These are phyloP conservation scores for Mycena haematopus DNA, from an alignment of 768 basidiomycete species.

Conservation along the genomic window DNA sequence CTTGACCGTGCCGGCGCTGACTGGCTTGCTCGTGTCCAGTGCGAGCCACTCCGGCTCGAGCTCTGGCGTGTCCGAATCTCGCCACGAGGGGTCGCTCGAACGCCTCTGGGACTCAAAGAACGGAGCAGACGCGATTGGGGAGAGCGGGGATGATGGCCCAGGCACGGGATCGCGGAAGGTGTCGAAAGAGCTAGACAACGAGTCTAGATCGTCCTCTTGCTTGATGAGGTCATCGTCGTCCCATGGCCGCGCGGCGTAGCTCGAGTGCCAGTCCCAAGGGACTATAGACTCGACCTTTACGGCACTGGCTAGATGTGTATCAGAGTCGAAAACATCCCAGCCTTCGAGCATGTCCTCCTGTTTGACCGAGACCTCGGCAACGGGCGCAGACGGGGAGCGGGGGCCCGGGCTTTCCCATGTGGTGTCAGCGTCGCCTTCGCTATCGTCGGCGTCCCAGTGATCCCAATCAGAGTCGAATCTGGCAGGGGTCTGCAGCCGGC, in stretches of 20 bases:
- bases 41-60: slow-evolving; percentile 33
- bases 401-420: slow-evolving; percentile 71
- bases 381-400: slow-evolving; percentile 65
- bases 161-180: slow-evolving; percentile 32
- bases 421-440: slow-evolving; percentile 62
- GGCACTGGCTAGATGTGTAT: slow-evolving; percentile 10
- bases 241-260: slow-evolving; percentile 39
- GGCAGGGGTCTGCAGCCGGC: slow-evolving; percentile 26
- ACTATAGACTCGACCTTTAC: slow-evolving; percentile 54
- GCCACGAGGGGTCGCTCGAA: slow-evolving; percentile 19
- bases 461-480: slow-evolving; percentile 48
- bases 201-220: slow-evolving; percentile 55
- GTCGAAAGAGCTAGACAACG: slow-evolving; percentile 36
- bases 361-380: slow-evolving; percentile 54
- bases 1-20: slow-evolving; percentile 36
- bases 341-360: slow-evolving; percentile 73
- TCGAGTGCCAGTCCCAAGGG: slow-evolving; percentile 52
- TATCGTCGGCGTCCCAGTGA: slow-evolving; percentile 49
- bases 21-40: slow-evolving; percentile 38
- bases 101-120: slow-evolving; percentile 21
- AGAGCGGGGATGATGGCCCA: slow-evolving; percentile 27
- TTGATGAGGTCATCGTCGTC: slow-evolving; percentile 47
- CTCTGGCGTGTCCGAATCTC: slow-evolving; percentile 23
- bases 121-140: slow-evolving; percentile 15
- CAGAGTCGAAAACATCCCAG: slow-evolving; percentile 68